Base-by-base conservation (phyloP, 352 stramenopile species). In the Globisporangium ultimum region DNA sequence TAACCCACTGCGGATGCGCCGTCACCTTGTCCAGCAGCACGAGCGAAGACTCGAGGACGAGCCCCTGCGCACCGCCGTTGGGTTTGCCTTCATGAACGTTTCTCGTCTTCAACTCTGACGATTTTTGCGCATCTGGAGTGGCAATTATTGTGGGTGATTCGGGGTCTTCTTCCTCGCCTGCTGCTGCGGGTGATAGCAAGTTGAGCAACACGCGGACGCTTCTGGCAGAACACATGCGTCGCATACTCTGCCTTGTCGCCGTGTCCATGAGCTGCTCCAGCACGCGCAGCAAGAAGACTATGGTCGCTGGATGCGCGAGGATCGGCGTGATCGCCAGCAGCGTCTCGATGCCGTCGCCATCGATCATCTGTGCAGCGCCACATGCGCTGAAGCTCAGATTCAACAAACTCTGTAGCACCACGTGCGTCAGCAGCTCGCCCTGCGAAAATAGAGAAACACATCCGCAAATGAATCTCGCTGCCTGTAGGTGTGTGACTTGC, bases 401-500 rank as follows among this genome's bases (percentile, higher is more conserved):
- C 22, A 66, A 21, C 18, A 72, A 50, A 18, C 52, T 12, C 0
- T 47, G 56, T 5, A 65, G 22, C 18, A 51, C 38, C 6, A 70
- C 36, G 32, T 72, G 66, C n/a, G 55, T 57, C n/a, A 69, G 66
- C 40, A 43, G 20, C 17, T 57, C 51, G 3, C 57, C 61, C 61
- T 69, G 57, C 28, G 28, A 36, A 32, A 9, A 21, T 17, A n/a
- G n/a, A 61, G 11, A 38, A 43, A 20, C 15, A 43, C n/a, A 40
- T 52, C 15, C 42, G 18, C 32, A 55, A 12, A 17, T 7, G 41
- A 54, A 32, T 22, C 2, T 9, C 34, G 22, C 41, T 43, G 9
- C 18, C 9, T 2, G 52, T 41, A 40, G n/a, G 20, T 24, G 7
- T 15, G 46, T 51, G 20, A 32, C 11, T 42, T 18, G 18, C 10